Percentiles rank a stretch among this genome's conserved stretches.
Conservation (phyloP, 352 stramenopile genomes). For the Phytopythium oedochilum region DNA sequence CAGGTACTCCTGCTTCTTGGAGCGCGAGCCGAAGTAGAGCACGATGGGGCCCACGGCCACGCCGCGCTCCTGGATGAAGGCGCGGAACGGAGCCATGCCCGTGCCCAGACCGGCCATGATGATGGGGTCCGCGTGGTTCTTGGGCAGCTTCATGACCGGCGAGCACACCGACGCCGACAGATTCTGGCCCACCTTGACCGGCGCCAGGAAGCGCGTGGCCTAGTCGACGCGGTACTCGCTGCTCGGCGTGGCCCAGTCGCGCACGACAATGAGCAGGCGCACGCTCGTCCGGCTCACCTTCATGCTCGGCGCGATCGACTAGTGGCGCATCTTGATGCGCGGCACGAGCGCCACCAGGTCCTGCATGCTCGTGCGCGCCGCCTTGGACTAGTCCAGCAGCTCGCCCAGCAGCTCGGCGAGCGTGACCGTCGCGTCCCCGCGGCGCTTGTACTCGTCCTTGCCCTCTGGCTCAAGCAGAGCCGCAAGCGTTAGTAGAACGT, state of each 20-base stretch:
- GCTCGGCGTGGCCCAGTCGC: constrained; percentile 80
- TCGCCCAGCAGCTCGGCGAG: constrained; percentile 72
- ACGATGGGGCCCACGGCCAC: constrained; percentile 70
- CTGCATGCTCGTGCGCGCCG: constrained; percentile 51
- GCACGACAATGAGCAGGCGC: constrained; percentile 81
- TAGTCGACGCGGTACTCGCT: constrained; percentile 63
- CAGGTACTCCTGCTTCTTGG: constrained; percentile 93
- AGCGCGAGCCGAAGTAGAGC: constrained; percentile 96
- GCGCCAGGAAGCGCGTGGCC: constrained; percentile 56
- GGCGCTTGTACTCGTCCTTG: constrained; percentile 80
- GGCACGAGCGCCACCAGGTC: constrained; percentile 72
- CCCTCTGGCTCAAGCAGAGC: constrained; percentile 56
- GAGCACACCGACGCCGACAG: constrained; percentile 67
- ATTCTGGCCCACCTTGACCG: constrained; percentile 40
- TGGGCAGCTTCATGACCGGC: constrained; percentile 74
- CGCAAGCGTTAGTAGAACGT: constrained; percentile 77
- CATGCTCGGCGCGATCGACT: constrained; percentile 89
- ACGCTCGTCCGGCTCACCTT: constrained; percentile 81
- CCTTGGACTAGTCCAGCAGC: constrained; percentile 73
- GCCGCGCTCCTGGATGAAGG: constrained; percentile 87
- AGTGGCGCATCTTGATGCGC: constrained; percentile 86
- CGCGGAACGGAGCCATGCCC: constrained; percentile 75
- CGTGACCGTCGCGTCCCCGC: constrained; percentile 71
- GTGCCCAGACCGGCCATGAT: constrained; percentile 87
- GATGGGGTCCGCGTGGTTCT: constrained; percentile 64